Percentiles rank a stretch among this genome's conserved stretches.
Conservation (phyloP, 257 asterid genomes). For the Solanum medicagineum region DNA sequence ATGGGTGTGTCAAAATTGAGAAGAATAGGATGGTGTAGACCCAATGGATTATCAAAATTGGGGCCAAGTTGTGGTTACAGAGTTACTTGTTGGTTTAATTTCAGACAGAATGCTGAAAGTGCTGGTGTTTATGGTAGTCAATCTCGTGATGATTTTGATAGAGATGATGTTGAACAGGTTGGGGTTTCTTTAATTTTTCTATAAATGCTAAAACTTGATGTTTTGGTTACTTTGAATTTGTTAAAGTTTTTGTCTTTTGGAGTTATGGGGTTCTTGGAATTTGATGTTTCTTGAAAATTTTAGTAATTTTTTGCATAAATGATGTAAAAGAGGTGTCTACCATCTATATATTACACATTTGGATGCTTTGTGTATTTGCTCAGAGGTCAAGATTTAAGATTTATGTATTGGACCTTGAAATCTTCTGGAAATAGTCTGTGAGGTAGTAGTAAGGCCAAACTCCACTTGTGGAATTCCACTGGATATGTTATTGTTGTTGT, state of each 20-base stretch:
- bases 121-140: constrained; percentile 97
- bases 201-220: not conserved
- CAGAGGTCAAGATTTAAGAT: not conserved
- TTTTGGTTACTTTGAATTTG: not conserved
- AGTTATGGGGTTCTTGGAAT: not conserved
- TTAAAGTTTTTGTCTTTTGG: not conserved
- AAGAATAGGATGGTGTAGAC: constrained; percentile 35
- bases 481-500: no score
- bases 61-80: constrained; percentile 52
- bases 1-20: constrained; percentile 9
- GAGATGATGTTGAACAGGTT: constrained; percentile 97
- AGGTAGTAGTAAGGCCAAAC: no score
- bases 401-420: not conserved
- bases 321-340: no score
- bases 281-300: no score
- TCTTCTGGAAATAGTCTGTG: no score
- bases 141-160: constrained; percentile 76
- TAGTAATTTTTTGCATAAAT: no score
- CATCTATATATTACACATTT: no score
- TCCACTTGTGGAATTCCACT: no score
- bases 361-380: not conserved
- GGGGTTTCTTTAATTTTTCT: not conserved
- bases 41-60: not conserved
- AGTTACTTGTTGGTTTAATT: constrained; percentile 78
- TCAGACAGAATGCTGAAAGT: constrained; percentile 81